Evolutionary conservation across 2,329 filamentous ascomycete genomes (phyloP).

Genomic region (Colletotrichum theobromicola): DNA sequence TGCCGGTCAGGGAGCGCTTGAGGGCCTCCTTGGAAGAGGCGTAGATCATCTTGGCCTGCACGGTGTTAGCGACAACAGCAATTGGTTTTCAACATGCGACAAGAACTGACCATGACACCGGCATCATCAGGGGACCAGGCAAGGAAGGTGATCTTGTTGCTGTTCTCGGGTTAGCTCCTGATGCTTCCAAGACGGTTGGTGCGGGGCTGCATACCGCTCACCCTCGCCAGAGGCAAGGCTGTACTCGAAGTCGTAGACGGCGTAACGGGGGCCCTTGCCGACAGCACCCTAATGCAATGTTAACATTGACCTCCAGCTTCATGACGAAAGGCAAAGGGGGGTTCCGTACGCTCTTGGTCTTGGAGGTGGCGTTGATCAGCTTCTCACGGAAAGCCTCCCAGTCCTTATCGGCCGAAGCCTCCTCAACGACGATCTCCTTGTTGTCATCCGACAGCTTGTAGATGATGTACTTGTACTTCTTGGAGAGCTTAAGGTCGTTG

Average conservation of each 20-base stretch:
- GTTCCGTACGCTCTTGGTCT: slow-evolving; percentile 67
- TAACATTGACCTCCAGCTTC: background rate
- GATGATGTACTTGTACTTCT: slow-evolving; percentile 86
- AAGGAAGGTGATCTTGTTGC: slow-evolving; percentile 82
- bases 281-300: slow-evolving; percentile 51
- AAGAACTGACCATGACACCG: slow-evolving; percentile 69
- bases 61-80: slow-evolving; percentile 3
- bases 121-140: slow-evolving; percentile 85
- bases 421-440: slow-evolving; percentile 83
- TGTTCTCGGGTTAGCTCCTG: slow-evolving; percentile 35
- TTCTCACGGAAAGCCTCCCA: slow-evolving; percentile 78
- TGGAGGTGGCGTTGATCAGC: slow-evolving; percentile 75
- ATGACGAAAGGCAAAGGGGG: background rate
- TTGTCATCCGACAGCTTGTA: slow-evolving; percentile 86
- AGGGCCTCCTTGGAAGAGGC: slow-evolving; percentile 87
- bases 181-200: background rate
- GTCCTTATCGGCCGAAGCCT: slow-evolving; percentile 69
- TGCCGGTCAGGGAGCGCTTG: slow-evolving; percentile 78
- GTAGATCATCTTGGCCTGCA: slow-evolving; percentile 89
- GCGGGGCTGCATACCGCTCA: slow-evolving; percentile 57
- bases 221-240: slow-evolving; percentile 75
- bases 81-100: background rate
- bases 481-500: slow-evolving; percentile 84
- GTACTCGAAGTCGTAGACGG: slow-evolving; percentile 86
- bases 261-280: slow-evolving; percentile 78